These are phyloP conservation scores for Hypsizygus marmoreus DNA, from an alignment of 768 basidiomycete genomes.

Conservation along the genomic window DNA sequence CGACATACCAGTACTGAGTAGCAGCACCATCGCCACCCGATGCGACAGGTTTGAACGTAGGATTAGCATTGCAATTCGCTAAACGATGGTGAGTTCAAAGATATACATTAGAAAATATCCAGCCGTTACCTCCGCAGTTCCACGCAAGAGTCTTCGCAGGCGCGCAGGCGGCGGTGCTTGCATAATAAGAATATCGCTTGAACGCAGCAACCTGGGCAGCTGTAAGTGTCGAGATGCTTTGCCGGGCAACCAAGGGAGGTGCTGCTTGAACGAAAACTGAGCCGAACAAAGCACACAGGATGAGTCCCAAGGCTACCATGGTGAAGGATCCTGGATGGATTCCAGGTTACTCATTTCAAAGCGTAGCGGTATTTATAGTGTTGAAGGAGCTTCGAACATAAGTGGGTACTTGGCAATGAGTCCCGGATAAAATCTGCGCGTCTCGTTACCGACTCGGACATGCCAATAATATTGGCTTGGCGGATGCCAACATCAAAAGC, in stretches of 20 bases:
- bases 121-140: slow-evolving; percentile 42
- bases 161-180: slow-evolving; percentile 44
- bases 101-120: not conserved
- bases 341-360: no score
- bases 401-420: no score
- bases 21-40: slow-evolving; percentile 49
- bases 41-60: slow-evolving; percentile 47
- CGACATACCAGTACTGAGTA: slow-evolving; percentile 50
- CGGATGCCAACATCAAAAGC: no score
- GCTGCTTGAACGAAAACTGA: no score
- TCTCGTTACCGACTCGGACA: no score
- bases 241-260: slow-evolving; percentile 9
- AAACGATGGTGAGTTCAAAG: not conserved
- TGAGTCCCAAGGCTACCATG: no score
- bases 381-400: no score
- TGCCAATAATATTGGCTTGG: no score
- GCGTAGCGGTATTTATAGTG: no score
- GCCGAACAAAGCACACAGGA: no score
- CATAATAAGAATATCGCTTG: slow-evolving; percentile 42
- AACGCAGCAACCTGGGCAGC: slow-evolving; percentile 36
- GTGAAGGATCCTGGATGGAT: no score
- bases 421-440: no score
- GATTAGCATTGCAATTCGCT: slow-evolving; percentile 50
- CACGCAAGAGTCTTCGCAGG: slow-evolving; percentile 40
- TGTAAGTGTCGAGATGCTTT: slow-evolving; percentile 31